Evolutionary conservation across 768 basidiomycete species (phyloP).

Genomic region (Asterophora lycoperdoides): DNA sequence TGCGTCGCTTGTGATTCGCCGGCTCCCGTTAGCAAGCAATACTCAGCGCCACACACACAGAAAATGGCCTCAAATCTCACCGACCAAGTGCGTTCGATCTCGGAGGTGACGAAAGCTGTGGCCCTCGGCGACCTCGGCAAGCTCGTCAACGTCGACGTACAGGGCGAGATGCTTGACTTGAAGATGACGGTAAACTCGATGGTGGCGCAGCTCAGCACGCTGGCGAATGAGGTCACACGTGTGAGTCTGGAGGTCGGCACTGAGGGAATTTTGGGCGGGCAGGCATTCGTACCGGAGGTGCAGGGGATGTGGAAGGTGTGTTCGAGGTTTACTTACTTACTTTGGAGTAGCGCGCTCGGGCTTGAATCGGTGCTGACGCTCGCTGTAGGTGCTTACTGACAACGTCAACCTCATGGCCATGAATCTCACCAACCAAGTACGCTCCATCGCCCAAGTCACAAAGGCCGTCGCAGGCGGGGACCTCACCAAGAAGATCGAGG

Average conservation of each 20-base stretch:
- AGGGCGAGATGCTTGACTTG: constrained; percentile 90
- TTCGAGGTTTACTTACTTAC: not conserved
- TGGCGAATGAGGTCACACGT: constrained; percentile 83
- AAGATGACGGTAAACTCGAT: constrained; percentile 85
- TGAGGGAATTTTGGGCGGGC: constrained; percentile 91
- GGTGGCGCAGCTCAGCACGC: constrained; percentile 75
- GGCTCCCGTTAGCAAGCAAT: no score
- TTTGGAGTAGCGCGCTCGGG: no score
- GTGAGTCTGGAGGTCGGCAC: constrained; percentile 92
- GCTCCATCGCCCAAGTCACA: constrained; percentile 83
- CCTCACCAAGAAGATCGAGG: constrained; percentile 88
- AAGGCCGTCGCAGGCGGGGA: constrained; percentile 94
- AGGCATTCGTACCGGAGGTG: constrained; percentile 87
- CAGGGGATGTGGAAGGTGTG: constrained; percentile 88
- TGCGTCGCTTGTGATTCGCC: constrained; percentile 30
- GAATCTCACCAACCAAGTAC: constrained; percentile 88
- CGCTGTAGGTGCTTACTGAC: constrained; percentile 51
- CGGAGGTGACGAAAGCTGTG: constrained; percentile 85
- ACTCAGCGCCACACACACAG: constrained; percentile 32
- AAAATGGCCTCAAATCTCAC: constrained; percentile 87
- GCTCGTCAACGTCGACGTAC: constrained; percentile 86
- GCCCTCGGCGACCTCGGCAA: constrained; percentile 81
- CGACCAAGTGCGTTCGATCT: constrained; percentile 87
- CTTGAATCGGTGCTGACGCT: not conserved
- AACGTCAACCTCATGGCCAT: constrained; percentile 89